Evolutionary conservation across 192 early-diverging fungal genomes (phyloP).

Genomic region (Rhizophagus sp.): DNA sequence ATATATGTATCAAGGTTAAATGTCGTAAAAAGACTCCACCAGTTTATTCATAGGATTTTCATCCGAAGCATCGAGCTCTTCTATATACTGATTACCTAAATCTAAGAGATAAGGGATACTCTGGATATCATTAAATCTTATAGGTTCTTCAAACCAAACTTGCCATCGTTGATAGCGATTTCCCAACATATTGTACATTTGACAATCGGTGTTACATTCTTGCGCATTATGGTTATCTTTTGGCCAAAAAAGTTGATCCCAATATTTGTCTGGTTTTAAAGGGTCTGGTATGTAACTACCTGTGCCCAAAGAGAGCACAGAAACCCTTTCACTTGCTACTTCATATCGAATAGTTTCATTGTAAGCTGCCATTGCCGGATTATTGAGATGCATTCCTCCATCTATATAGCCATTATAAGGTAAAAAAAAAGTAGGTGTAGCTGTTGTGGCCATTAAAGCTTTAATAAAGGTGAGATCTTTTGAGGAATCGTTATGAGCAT

Average conservation of each 20-base stretch:
- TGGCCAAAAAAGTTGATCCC: background rate
- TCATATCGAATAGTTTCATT: background rate
- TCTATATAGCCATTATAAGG: background rate
- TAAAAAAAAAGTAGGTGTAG: conserved; percentile 1
- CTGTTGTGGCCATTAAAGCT: background rate
- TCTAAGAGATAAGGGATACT: background rate
- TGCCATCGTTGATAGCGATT: conserved; percentile 6
- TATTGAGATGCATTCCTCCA: conserved; percentile 11
- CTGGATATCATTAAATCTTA: background rate
- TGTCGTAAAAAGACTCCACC: background rate
- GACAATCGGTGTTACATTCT: background rate
- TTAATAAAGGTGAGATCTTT: background rate
- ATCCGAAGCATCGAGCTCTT: conserved; percentile 14
- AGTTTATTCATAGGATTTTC: background rate
- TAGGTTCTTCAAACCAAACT: background rate
- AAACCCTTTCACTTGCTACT: background rate
- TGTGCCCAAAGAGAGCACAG: background rate
- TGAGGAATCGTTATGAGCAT: background rate
- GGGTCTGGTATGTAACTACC: background rate
- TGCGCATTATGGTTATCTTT: background rate
- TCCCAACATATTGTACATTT: background rate
- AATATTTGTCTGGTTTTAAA: background rate
- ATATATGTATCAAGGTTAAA: too few relatives aligned
- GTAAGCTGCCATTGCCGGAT: background rate
- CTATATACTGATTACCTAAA: conserved; percentile 1